A percentile compares a stretch with the other conserved stretches of the same genome.
phyloP scores from a whole-genome alignment of 2,329 filamentous ascomycete genomes.

The Colletotrichum liriopes region DNA sequence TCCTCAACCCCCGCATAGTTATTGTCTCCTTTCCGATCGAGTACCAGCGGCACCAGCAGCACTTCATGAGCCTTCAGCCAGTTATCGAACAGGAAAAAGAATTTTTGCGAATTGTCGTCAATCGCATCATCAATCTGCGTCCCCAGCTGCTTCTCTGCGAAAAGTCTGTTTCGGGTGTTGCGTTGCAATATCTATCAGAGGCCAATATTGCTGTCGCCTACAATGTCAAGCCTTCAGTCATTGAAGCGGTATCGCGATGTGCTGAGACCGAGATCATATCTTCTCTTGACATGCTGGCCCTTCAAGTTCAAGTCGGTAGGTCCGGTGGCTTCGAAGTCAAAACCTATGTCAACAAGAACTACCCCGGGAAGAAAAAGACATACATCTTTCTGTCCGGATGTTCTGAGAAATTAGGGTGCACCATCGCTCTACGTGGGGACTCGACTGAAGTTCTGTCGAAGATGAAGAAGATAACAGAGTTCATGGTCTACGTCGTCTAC shows the following conservation, averaged over 20 bases:
- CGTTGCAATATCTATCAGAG: conserved; percentile 88
- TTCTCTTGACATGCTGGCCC: conserved; percentile 91
- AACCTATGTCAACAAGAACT: conserved; percentile 87
- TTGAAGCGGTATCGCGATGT: conserved; percentile 94
- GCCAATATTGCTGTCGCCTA: conserved; percentile 94
- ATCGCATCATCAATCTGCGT: conserved; percentile 87
- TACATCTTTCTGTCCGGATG: conserved; percentile 97
- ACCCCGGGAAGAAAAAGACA: conserved; percentile 86
- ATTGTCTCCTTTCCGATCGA: conserved; percentile 97
- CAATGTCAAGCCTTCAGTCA: conserved; percentile 96
- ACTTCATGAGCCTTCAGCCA: conserved; percentile 98
- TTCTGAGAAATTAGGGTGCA: conserved; percentile 91
- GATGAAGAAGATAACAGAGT: conserved; percentile 95
- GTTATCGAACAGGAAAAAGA: conserved; percentile 98
- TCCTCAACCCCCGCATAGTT: conserved; percentile 86
- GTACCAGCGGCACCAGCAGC: conserved; percentile 89
- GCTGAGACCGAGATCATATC: conserved; percentile 94
- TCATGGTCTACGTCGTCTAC: conserved; percentile 99
- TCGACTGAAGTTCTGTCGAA: conserved; percentile 79
- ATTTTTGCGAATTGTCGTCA: conserved; percentile 91
- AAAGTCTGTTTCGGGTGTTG: conserved; percentile 91
- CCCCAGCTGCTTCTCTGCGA: conserved; percentile 93
- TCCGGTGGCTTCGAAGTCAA: conserved; percentile 95
- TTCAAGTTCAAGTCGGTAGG: conserved; percentile 82
- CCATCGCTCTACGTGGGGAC: conserved; percentile 90